Conservation (phyloP, 2,329 filamentous ascomycete genomes). For the Clonostachys chloroleuca region DNA sequence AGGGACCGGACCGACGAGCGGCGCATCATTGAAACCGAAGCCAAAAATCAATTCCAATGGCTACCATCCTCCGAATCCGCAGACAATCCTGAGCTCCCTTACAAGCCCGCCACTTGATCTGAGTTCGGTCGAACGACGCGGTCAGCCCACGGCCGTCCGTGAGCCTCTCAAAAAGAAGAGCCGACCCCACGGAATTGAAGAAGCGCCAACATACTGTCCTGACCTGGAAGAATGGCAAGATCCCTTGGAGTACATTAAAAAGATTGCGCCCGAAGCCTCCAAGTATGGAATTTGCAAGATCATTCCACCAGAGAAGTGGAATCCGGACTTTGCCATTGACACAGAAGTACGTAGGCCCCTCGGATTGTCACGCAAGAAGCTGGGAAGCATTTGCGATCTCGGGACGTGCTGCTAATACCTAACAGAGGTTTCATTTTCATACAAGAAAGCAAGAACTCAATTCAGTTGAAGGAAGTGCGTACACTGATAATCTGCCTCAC, state of each 20-base stretch:
- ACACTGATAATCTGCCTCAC: background rate
- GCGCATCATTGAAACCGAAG: conserved; percentile 40
- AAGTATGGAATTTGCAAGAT: conserved; percentile 95
- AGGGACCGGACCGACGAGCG: conserved; percentile 24
- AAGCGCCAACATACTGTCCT: conserved; percentile 86
- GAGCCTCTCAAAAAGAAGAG: conserved; percentile 74
- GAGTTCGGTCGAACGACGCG: conserved; percentile 85
- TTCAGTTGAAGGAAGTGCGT: conserved; percentile 93
- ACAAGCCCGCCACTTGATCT: conserved; percentile 68
- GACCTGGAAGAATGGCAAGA: conserved; percentile 94
- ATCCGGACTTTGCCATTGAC: conserved; percentile 91
- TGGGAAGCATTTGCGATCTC: background rate
- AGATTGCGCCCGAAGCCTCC: conserved; percentile 80
- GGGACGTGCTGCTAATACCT: background rate
- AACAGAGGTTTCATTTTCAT: conserved; percentile 89
- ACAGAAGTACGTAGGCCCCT: conserved; percentile 65
- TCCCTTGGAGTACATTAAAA: conserved; percentile 88
- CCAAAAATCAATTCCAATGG: conserved; percentile 49
- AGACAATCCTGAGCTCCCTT: conserved; percentile 50
- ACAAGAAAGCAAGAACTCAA: conserved; percentile 96
- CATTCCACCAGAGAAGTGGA: conserved; percentile 90
- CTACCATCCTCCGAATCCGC: conserved; percentile 44
- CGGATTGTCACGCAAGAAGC: background rate
- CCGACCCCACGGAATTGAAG: conserved; percentile 78
- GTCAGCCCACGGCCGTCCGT: conserved; percentile 70